Conservation (phyloP, 2,329 filamentous ascomycete species). For the Claviceps sorghi region DNA sequence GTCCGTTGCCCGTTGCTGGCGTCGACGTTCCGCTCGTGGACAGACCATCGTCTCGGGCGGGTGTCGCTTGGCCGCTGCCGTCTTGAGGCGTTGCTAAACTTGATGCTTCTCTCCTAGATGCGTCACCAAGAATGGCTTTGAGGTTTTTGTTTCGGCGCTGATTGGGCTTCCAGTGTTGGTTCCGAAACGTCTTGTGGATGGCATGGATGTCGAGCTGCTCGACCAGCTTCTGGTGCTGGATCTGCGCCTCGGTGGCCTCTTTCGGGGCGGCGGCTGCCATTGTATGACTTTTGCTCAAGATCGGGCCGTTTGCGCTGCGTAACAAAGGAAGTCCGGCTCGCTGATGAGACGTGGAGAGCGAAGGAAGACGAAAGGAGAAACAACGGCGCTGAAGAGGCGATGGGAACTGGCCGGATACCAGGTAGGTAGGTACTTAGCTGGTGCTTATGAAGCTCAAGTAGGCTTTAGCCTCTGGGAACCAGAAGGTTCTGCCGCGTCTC, state of each 20-base stretch:
- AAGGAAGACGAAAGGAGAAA: not conserved
- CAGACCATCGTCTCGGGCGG: constrained; percentile 33
- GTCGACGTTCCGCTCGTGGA: constrained; percentile 46
- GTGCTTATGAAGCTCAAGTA: not conserved
- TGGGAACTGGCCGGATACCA: not conserved
- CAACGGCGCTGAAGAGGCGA: not conserved
- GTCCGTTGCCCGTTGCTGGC: constrained; percentile 29
- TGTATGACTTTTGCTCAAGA: not conserved
- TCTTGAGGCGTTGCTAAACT: constrained; percentile 66
- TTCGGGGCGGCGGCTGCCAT: constrained; percentile 36
- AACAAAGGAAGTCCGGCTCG: not conserved
- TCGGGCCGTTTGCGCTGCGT: not conserved
- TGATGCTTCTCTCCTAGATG: constrained; percentile 77
- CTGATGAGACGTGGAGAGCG: not conserved
- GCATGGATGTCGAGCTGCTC: constrained; percentile 84
- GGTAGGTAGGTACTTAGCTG: no score
- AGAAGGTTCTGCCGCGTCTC: constrained; percentile 18
- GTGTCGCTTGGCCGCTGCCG: constrained; percentile 60
- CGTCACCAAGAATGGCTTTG: constrained; percentile 88
- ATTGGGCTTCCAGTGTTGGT: constrained; percentile 76
- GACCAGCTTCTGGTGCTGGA: constrained; percentile 73
- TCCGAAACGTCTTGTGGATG: constrained; percentile 80
- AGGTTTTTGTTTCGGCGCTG: constrained; percentile 97
- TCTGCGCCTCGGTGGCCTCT: constrained; percentile 46
- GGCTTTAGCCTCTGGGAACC: not conserved